phyloP scores from a whole-genome alignment of 140 eudicot genomes.

The Cichorium intybus region DNA sequence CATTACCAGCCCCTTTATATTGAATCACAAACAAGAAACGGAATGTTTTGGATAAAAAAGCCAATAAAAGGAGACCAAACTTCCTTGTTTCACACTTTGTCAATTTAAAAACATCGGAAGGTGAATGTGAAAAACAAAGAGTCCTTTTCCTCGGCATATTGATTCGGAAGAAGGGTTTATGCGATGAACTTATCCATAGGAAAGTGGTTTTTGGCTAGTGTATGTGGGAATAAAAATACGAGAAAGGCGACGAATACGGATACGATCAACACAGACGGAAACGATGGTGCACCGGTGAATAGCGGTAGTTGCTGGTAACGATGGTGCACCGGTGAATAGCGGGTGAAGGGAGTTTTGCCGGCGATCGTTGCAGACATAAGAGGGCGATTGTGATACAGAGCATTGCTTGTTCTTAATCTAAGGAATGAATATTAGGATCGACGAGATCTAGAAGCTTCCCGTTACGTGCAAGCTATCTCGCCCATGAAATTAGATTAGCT shows the following conservation, averaged over 20 bases:
- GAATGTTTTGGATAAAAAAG: conserved; percentile 8
- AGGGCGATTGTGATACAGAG: conserved; percentile 81
- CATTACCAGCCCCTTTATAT: not conserved
- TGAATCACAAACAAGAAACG: conserved; percentile 5
- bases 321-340: no score
- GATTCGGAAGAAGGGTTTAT: conserved; percentile 7
- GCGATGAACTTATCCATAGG: not conserved
- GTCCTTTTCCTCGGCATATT: conserved; percentile 12
- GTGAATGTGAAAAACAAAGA: not conserved
- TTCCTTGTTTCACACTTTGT: not conserved
- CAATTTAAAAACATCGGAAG: not conserved
- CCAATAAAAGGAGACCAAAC: conserved; percentile 7
- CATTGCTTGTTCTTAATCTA: conserved; percentile 60
- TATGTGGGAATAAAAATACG: not conserved
- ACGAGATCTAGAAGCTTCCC: conserved; percentile 88
- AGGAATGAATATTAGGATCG: conserved; percentile 62
- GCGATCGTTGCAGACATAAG: conserved; percentile 71
- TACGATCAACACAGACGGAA: no score
- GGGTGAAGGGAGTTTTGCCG: conserved; percentile 74
- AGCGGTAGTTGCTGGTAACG: no score
- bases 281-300: no score
- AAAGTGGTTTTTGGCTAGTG: not conserved
- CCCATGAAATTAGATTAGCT: conserved; percentile 95
- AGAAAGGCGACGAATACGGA: conserved; percentile 18
- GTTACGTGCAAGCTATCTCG: conserved; percentile 74